Conservation (phyloP, 1,139 yeast species). For the Yamadazyma atmosphaerica region DNA sequence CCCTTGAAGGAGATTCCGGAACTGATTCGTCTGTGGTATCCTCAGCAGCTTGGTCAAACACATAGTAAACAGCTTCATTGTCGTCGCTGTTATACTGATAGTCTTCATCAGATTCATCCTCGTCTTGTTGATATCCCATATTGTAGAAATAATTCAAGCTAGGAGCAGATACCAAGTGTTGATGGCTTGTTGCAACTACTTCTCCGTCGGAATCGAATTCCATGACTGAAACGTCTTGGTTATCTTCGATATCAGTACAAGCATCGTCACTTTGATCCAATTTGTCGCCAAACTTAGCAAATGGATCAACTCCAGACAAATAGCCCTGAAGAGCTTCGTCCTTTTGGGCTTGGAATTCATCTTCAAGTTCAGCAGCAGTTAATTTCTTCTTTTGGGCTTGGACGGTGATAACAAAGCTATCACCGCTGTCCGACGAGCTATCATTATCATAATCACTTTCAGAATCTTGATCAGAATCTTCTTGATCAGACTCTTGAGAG, state of each 20-base stretch:
- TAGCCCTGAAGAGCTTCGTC: neutral
- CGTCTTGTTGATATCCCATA: constrained; percentile 4
- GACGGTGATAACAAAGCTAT: neutral
- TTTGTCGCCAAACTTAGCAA: neutral
- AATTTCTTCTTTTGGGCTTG: no score
- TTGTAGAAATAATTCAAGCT: constrained; percentile 3
- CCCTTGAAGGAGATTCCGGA: no score
- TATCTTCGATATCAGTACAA: neutral
- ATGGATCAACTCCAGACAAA: neutral
- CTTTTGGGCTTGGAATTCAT: neutral
- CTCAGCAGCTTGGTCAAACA: constrained; percentile 5
- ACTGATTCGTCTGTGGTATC: constrained; percentile 2
- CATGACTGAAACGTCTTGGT: neutral
- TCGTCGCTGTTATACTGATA: constrained; percentile 8
- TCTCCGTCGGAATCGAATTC: neutral
- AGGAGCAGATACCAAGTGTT: no score
- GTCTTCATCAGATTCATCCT: constrained; percentile 6
- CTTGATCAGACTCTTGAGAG: neutral
- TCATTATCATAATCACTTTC: constrained; percentile 1
- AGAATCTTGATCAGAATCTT: neutral
- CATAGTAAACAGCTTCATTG: constrained; percentile 5
- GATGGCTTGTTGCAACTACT: no score
- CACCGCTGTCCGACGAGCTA: neutral
- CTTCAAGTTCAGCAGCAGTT: neutral
- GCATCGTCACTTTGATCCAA: no score